Base-by-base conservation (phyloP, 257 asterid genomes). In the Haberlea rhodopensis region DNA sequence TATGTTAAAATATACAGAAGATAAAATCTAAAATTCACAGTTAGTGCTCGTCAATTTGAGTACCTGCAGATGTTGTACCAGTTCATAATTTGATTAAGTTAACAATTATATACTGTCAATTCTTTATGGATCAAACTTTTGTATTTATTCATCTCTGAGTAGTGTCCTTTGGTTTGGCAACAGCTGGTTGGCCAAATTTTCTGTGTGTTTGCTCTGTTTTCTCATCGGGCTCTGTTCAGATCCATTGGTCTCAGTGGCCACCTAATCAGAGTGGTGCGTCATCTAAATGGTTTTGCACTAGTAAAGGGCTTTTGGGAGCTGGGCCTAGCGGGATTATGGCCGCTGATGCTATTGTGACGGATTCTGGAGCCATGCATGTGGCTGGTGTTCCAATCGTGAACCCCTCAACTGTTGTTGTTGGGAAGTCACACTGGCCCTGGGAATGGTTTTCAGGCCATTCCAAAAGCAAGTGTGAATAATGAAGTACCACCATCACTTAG, bases 281-380 rank as follows among this genome's bases (percentile, higher is more conserved):
- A 24, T 75, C 96, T 69, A 87, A 86, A 81, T 94, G 99, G 99
- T 94, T 94, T 83, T 85, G 85, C 83, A 87, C 99, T 20, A 94
- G 95, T 77, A 94, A 94, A 90, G 97, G 96, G 75, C 85, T 94
- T 67, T 71, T 94, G 85, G 99, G 99, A 67, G 99, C 97, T 66
- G 99, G 99, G 49, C 99, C 99, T 52, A 90, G 99, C 63, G 99
- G 99, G 48, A 94, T 94, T 77, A 94, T 94, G 99, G 97, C 99
- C 58, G 99, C 99, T 62, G 99, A 94, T 84, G 99, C 95, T 49
- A 90, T 94, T 70, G 81, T 94, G 70, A 86, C 99, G 8, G 99
- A 94, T 68, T 90, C 95, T 66, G 99, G 99, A 73, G 96, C 99
- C 71, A 75, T 94, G 90, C 97, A 94, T 74, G 91, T 94, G 27